Evolutionary conservation across 805 yeast species (phyloP).

Genomic region (Starmerella floricola): DNA sequence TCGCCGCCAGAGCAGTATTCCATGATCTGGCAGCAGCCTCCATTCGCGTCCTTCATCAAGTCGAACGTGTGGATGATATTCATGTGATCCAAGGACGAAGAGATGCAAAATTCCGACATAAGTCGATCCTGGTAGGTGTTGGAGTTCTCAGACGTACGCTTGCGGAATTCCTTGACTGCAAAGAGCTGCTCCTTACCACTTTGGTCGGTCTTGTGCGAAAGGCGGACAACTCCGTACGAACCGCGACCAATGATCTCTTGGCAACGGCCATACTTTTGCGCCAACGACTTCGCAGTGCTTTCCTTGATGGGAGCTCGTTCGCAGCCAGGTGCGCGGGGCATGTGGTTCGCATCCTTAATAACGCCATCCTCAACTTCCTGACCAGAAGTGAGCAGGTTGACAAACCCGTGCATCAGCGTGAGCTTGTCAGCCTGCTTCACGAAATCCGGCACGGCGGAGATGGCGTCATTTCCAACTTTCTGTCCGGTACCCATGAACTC

Average conservation of each 20-base stretch:
- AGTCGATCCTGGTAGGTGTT: constrained; percentile 55
- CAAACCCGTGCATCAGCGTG: constrained; percentile 29
- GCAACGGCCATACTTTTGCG: constrained; percentile 84
- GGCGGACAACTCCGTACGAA: constrained; percentile 84
- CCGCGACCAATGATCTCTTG: constrained; percentile 93
- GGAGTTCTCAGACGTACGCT: constrained; percentile 46
- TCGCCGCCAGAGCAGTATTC: constrained; percentile 90
- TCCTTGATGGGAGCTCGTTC: constrained; percentile 11
- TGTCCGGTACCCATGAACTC: constrained; percentile 30
- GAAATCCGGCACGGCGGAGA: constrained; percentile 24
- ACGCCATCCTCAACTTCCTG: constrained; percentile 28
- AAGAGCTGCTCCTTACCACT: constrained; percentile 37
- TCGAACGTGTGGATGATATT: constrained; percentile 71
- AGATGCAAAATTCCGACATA: constrained; percentile 82
- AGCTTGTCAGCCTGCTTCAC: constrained; percentile 21
- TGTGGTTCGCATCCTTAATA: constrained; percentile 7
- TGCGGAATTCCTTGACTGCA: constrained; percentile 68
- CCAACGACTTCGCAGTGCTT: constrained; percentile 42
- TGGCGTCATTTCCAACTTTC: constrained; percentile 29
- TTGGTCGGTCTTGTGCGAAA: constrained; percentile 50
- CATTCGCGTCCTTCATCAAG: constrained; percentile 59
- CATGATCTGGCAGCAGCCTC: constrained; percentile 81
- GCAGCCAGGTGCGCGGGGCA: not conserved
- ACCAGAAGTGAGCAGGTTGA: constrained; percentile 27
- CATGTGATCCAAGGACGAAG: constrained; percentile 60